A percentile compares a stretch with the other conserved stretches of the same genome.
Evolutionary conservation across 2,329 filamentous ascomycete species (phyloP).

Genomic region (Cylindrodendrum hubeiense): DNA sequence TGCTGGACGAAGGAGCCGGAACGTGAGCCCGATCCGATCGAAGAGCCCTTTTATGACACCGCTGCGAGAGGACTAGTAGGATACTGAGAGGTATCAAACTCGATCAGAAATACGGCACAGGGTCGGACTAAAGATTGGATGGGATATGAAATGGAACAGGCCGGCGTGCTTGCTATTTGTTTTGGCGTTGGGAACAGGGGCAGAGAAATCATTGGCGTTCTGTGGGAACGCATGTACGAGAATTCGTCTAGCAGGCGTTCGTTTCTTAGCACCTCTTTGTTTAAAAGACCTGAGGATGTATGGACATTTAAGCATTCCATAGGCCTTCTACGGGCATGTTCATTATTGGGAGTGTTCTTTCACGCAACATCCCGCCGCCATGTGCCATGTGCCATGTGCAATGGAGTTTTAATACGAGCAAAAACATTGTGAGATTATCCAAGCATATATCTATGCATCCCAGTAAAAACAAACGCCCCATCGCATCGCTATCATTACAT

Average conservation of each 20-base stretch:
- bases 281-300: not conserved
- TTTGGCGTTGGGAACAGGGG: constrained; percentile 20
- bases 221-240: constrained; percentile 26
- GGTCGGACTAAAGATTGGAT: not conserved
- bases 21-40: constrained; percentile 68
- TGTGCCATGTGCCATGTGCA: not conserved
- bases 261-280: constrained; percentile 2
- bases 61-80: constrained; percentile 55
- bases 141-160: not conserved
- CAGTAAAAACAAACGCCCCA: constrained; percentile 23
- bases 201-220: constrained; percentile 29
- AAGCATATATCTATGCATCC: constrained; percentile 14
- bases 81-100: constrained; percentile 9
- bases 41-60: constrained; percentile 70
- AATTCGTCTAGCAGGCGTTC: constrained; percentile 28
- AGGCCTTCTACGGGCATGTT: not conserved
- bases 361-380: not conserved
- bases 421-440: constrained; percentile 3
- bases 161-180: not conserved
- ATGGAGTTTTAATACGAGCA: not conserved
- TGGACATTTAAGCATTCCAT: not conserved
- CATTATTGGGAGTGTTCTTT: not conserved
- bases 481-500: constrained; percentile 20
- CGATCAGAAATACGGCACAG: not conserved
- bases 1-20: constrained; percentile 68